A percentile compares a stretch with the other conserved stretches of the same genome.
These are phyloP conservation scores for Evernia prunastri DNA, from an alignment of 495 filamentous ascomycete genomes.

Conservation along the genomic window DNA sequence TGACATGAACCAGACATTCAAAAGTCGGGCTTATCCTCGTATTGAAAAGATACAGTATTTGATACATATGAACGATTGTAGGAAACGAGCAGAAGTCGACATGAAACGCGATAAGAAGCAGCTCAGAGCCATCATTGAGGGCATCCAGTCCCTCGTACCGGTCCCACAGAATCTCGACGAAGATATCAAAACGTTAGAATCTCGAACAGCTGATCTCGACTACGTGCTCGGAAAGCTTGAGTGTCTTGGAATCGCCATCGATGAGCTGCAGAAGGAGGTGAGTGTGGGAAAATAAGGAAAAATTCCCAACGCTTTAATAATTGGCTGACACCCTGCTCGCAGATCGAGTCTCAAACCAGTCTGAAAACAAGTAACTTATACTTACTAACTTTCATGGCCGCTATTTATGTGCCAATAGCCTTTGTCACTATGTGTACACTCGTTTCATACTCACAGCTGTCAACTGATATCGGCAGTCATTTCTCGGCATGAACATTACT, in stretches of 20 bases:
- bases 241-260: background rate
- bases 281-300: no score
- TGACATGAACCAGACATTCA: slow-evolving; percentile 4
- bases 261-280: background rate
- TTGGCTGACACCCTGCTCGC: no score
- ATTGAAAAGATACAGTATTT: slow-evolving; percentile 12
- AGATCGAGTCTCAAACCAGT: slow-evolving; percentile 15
- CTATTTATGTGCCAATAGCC: slow-evolving; percentile 16
- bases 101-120: slow-evolving; percentile 7
- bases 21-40: slow-evolving; percentile 12
- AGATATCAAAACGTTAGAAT: background rate
- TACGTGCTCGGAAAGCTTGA: background rate
- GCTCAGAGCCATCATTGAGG: background rate
- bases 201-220: background rate
- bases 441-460: background rate
- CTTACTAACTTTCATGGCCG: slow-evolving; percentile 12
- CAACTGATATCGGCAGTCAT: slow-evolving; percentile 12
- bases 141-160: background rate
- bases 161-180: no score
- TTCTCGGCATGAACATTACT: slow-evolving; percentile 21
- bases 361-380: slow-evolving; percentile 10
- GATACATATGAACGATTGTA: slow-evolving; percentile 11
- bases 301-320: background rate
- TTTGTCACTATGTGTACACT: slow-evolving; percentile 14
- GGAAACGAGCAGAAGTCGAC: background rate